These are phyloP conservation scores for Aspergillus tubingensis DNA, from an alignment of 2,329 filamentous ascomycete species.

Conservation along the genomic window DNA sequence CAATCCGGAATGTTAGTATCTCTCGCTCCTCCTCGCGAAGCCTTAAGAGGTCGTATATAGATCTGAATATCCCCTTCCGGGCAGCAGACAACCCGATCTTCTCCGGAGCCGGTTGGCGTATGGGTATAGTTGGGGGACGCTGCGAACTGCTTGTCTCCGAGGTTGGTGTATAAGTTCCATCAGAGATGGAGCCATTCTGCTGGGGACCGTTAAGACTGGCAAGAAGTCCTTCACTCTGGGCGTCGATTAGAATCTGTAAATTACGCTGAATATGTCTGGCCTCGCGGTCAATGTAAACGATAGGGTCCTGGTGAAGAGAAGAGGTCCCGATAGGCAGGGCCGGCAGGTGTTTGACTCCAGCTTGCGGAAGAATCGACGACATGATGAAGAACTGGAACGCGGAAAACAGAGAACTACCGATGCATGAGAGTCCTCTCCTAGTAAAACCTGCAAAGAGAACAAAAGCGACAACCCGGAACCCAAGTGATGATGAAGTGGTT, in stretches of 20 bases:
- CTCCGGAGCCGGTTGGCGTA: conserved; percentile 43
- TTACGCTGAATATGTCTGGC: conserved; percentile 58
- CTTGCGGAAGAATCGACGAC: conserved; percentile 33
- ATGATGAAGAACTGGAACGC: conserved; percentile 22
- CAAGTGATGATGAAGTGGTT: neutral
- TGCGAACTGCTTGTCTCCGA: conserved; percentile 33
- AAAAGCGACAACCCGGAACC: neutral
- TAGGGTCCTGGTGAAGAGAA: conserved; percentile 41
- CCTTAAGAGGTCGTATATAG: conserved; percentile 58
- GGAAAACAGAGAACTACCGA: neutral
- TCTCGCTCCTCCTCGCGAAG: conserved; percentile 60
- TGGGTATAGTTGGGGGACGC: conserved; percentile 39
- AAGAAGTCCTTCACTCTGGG: conserved; percentile 60
- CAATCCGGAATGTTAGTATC: conserved; percentile 49
- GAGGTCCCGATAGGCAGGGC: conserved; percentile 35
- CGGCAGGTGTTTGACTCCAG: conserved; percentile 26
- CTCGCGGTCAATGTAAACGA: conserved; percentile 55
- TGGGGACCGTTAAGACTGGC: conserved; percentile 47
- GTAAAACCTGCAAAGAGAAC: neutral
- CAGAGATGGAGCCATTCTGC: conserved; percentile 48
- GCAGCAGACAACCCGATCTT: conserved; percentile 57
- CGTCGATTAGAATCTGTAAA: conserved; percentile 61
- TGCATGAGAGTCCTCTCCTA: neutral
- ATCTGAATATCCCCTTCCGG: conserved; percentile 57
- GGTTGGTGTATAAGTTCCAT: conserved; percentile 46